Evolutionary conservation across 2,329 filamentous ascomycete genomes (phyloP).

Genomic region (Aureobasidium subglaciale): DNA sequence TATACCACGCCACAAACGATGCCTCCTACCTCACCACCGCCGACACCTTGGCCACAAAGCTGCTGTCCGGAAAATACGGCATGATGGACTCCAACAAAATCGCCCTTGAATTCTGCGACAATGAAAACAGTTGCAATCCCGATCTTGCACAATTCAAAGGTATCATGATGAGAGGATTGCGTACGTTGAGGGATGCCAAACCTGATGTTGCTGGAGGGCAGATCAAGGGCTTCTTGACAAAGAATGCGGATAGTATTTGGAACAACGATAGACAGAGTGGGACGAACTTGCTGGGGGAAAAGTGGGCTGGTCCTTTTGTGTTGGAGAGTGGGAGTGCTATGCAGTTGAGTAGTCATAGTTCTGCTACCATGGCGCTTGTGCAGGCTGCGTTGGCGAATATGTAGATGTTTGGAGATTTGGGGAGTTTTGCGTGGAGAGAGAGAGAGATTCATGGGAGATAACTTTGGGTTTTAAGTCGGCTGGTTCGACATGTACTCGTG

Average conservation of each 20-base stretch:
- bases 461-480: background rate
- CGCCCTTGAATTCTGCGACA: conserved; percentile 33
- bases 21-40: conserved; percentile 30
- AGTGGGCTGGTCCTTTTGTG: conserved; percentile 57
- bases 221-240: conserved; percentile 42
- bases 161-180: conserved; percentile 59
- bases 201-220: conserved; percentile 44
- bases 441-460: background rate
- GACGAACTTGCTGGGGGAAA: conserved; percentile 47
- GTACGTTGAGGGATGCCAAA: conserved; percentile 47
- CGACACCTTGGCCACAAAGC: conserved; percentile 29
- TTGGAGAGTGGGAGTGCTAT: conserved; percentile 23
- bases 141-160: conserved; percentile 59
- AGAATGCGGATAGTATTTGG: conserved; percentile 63
- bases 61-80: conserved; percentile 1
- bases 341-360: conserved; percentile 23
- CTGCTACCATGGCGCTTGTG: conserved; percentile 20
- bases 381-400: conserved; percentile 26
- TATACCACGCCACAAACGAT: conserved; percentile 34
- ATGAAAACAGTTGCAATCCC: conserved; percentile 6
- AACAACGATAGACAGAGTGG: conserved; percentile 43
- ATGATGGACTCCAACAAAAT: conserved; percentile 27
- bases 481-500: background rate
- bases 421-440: background rate
- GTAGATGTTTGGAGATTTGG: background rate